Conservation (phyloP, 2,329 filamentous ascomycete genomes). For the Aspergillus intermedius region DNA sequence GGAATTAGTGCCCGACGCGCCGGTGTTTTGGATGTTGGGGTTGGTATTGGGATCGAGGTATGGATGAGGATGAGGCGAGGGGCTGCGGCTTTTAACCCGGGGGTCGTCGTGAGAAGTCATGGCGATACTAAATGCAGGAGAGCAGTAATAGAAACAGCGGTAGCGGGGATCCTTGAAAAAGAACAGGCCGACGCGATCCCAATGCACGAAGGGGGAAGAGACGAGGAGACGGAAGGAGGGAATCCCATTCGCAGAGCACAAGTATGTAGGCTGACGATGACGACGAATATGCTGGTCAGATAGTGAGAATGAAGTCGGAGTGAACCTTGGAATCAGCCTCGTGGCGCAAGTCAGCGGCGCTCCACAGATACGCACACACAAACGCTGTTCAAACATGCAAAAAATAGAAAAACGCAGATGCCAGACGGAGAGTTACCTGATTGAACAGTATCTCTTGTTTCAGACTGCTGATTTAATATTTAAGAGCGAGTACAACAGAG, state of each 20-base stretch:
- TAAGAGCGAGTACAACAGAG: no score
- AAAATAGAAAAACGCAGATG: neutral
- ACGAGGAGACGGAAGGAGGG: constrained; percentile 1
- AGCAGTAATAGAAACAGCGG: neutral
- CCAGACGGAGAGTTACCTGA: no score
- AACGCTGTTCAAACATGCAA: neutral
- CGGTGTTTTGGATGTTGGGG: constrained; percentile 24
- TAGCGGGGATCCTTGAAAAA: neutral
- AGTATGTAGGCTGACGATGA: neutral
- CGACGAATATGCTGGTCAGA: neutral
- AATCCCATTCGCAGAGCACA: constrained; percentile 12
- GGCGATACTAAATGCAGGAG: constrained; percentile 1
- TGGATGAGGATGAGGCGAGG: constrained; percentile 36
- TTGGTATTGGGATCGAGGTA: constrained; percentile 31
- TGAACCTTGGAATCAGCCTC: constrained; percentile 20
- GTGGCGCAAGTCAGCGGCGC: constrained; percentile 4
- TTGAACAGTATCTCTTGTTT: no score
- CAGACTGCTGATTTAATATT: no score
- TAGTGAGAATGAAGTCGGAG: constrained; percentile 1
- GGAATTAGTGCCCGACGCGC: constrained; percentile 25
- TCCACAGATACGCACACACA: neutral
- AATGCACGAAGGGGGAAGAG: neutral
- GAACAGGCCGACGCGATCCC: neutral
- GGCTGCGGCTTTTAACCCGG: constrained; percentile 36
- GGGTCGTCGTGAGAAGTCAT: constrained; percentile 30